Evolutionary conservation across 2,329 filamentous ascomycete species (phyloP).

Genomic region (Penicillium sp.): DNA sequence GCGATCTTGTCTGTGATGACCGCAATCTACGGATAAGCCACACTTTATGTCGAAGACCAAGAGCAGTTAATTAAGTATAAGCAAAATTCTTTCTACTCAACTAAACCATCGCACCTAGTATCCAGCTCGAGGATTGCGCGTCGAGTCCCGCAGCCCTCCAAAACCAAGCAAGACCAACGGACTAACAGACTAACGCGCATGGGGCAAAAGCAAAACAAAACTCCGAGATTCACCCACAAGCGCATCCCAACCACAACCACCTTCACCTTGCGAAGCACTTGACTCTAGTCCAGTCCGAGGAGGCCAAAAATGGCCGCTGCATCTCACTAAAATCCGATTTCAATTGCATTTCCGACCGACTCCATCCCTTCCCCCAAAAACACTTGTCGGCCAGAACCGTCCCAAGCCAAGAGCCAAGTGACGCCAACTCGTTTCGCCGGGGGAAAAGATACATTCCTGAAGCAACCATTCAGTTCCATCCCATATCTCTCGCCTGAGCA

Average conservation of each 20-base stretch:
- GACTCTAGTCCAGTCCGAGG: neutral
- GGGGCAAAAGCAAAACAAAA: conserved; percentile 30
- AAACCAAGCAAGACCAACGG: too few relatives aligned
- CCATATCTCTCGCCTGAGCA: too few relatives aligned
- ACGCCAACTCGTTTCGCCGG: conserved; percentile 7
- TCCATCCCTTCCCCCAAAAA: neutral
- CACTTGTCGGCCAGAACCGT: neutral
- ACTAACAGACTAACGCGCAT: conserved; percentile 21
- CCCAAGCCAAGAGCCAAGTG: conserved; percentile 4
- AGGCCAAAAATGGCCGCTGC: neutral
- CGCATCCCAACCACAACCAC: neutral
- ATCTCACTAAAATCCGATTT: too few relatives aligned
- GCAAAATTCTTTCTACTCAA: too few relatives aligned
- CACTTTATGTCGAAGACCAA: neutral
- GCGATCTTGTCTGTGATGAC: too few relatives aligned
- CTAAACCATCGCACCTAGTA: too few relatives aligned
- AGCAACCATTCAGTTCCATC: conserved; percentile 10
- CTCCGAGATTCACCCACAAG: conserved; percentile 11
- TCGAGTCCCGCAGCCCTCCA: too few relatives aligned
- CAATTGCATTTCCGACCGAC: neutral
- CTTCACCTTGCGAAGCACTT: neutral
- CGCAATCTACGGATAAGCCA: neutral
- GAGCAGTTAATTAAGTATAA: too few relatives aligned
- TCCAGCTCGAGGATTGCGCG: too few relatives aligned
- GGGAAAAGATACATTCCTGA: conserved; percentile 16